These are phyloP conservation scores for Byssothecium circinans DNA, from an alignment of 2,329 filamentous ascomycete genomes.

Conservation along the genomic window DNA sequence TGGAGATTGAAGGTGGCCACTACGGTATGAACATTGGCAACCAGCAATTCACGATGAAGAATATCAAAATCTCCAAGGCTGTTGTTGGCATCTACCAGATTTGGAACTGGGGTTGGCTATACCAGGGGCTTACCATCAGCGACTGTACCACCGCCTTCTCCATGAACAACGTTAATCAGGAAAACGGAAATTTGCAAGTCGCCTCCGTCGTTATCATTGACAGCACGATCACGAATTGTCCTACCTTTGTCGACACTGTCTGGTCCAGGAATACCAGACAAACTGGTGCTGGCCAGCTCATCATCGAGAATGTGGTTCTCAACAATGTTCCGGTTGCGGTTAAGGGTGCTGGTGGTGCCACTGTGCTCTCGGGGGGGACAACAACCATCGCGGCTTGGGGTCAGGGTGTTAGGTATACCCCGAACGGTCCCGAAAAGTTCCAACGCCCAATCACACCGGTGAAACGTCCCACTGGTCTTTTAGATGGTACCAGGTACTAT, in stretches of 20 bases:
- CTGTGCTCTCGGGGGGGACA: conserved; percentile 36
- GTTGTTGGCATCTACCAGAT: conserved; percentile 59
- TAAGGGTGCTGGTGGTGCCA: conserved; percentile 27
- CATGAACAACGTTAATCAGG: conserved; percentile 43
- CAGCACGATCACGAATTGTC: conserved; percentile 54
- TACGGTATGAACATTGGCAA: conserved; percentile 51
- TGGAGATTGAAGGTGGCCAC: conserved; percentile 48
- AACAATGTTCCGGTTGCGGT: conserved; percentile 39
- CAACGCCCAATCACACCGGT: conserved; percentile 52
- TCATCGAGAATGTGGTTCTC: conserved; percentile 57
- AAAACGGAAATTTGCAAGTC: conserved; percentile 43
- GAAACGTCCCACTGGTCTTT: conserved; percentile 50
- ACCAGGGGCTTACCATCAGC: conserved; percentile 53
- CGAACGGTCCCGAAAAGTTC: conserved; percentile 49
- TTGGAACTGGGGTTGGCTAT: conserved; percentile 65
- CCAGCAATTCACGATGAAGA: conserved; percentile 61
- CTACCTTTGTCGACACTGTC: conserved; percentile 53
- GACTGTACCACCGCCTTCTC: conserved; percentile 59
- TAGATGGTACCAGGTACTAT: conserved; percentile 54
- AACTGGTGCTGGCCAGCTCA: conserved; percentile 53
- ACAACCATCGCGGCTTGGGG: conserved; percentile 40
- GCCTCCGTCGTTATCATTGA: conserved; percentile 63
- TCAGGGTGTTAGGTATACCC: conserved; percentile 41
- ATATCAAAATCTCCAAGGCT: conserved; percentile 57
- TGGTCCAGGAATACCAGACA: conserved; percentile 43